Evolutionary conservation across 2,329 filamentous ascomycete genomes (phyloP).

Genomic region (Aspergillus calidoustus): DNA sequence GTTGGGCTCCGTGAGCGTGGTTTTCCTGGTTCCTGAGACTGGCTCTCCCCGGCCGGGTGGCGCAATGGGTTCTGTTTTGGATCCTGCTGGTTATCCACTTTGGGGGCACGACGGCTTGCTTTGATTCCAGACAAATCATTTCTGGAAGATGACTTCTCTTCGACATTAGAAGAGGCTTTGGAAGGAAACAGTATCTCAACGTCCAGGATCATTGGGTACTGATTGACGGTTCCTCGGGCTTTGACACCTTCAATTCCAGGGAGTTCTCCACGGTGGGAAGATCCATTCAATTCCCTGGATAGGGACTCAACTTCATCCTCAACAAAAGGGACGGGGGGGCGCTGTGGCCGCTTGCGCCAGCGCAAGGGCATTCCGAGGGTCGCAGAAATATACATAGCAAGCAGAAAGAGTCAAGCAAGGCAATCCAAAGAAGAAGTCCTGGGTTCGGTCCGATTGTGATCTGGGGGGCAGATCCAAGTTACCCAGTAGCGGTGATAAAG

Average conservation of each 20-base stretch:
- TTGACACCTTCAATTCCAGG: slow-evolving; percentile 39
- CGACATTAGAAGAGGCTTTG: slow-evolving; percentile 20
- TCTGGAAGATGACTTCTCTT: slow-evolving; percentile 24
- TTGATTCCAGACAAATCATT: slow-evolving; percentile 35
- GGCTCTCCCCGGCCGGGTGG: slow-evolving; percentile 14
- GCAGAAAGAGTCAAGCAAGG: slow-evolving; percentile 12
- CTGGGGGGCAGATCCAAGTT: slow-evolving; percentile 13
- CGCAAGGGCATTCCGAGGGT: slow-evolving; percentile 29
- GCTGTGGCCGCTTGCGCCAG: slow-evolving; percentile 36
- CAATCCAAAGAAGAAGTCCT: slow-evolving; percentile 14
- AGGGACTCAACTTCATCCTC: slow-evolving; percentile 51
- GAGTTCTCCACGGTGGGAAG: slow-evolving; percentile 35
- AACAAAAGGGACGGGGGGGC: slow-evolving; percentile 50
- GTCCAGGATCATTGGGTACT: slow-evolving; percentile 49
- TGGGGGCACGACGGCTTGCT: slow-evolving; percentile 33
- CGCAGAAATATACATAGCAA: slow-evolving; percentile 15
- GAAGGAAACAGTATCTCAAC: slow-evolving; percentile 21
- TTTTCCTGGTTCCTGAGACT: slow-evolving; percentile 10
- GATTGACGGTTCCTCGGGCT: slow-evolving; percentile 48
- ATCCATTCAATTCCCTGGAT: slow-evolving; percentile 44
- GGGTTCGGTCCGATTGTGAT: slow-evolving; percentile 11
- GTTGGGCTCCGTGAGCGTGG: slow-evolving; percentile 5
- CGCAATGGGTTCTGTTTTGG: slow-evolving; percentile 26
- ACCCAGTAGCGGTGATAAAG: slow-evolving; percentile 29
- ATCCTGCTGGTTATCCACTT: slow-evolving; percentile 24